A percentile compares a stretch with the other conserved stretches of the same genome.
These are phyloP conservation scores for Diutina rugosa DNA, from an alignment of 1,139 yeast species.

Conservation along the genomic window DNA sequence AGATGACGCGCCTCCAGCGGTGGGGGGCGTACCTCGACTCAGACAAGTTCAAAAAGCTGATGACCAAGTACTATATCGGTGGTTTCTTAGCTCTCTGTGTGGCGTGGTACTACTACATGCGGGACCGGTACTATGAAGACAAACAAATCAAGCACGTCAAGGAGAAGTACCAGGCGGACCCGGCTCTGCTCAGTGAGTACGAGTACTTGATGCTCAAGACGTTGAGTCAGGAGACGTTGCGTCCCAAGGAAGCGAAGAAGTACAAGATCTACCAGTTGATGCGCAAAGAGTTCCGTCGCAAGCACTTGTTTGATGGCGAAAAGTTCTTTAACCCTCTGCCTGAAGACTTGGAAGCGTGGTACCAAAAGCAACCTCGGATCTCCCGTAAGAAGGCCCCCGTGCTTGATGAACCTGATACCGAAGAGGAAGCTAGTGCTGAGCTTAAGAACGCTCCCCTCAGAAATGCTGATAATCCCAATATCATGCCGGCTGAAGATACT, in stretches of 20 bases:
- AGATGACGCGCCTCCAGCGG: constrained; percentile 9
- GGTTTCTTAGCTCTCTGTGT: constrained; percentile 42
- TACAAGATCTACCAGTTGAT: constrained; percentile 38
- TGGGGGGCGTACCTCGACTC: constrained; percentile 27
- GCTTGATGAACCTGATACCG: not conserved
- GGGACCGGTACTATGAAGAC: constrained; percentile 55
- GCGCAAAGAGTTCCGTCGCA: constrained; percentile 38
- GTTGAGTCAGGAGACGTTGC: constrained; percentile 31
- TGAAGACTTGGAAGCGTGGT: constrained; percentile 32
- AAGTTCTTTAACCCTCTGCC: constrained; percentile 41
- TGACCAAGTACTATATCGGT: constrained; percentile 40
- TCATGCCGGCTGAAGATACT: constrained; percentile 67
- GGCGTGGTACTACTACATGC: constrained; percentile 54
- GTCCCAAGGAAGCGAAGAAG: constrained; percentile 45
- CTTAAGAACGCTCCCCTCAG: constrained; percentile 6
- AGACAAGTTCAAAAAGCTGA: constrained; percentile 23
- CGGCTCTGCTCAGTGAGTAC: constrained; percentile 39
- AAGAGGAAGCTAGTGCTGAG: constrained; percentile 6
- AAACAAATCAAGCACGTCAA: constrained; percentile 39
- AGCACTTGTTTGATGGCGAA: constrained; percentile 28
- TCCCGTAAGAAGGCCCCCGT: constrained; percentile 3
- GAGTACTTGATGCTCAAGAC: constrained; percentile 51
- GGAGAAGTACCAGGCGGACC: constrained; percentile 26
- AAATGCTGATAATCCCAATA: constrained; percentile 23
- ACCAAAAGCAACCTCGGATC: constrained; percentile 24